Percentiles rank a stretch among this genome's conserved stretches.
phyloP scores from a whole-genome alignment of 2,329 filamentous ascomycete genomes.

The Aspergillus tubingensis region DNA sequence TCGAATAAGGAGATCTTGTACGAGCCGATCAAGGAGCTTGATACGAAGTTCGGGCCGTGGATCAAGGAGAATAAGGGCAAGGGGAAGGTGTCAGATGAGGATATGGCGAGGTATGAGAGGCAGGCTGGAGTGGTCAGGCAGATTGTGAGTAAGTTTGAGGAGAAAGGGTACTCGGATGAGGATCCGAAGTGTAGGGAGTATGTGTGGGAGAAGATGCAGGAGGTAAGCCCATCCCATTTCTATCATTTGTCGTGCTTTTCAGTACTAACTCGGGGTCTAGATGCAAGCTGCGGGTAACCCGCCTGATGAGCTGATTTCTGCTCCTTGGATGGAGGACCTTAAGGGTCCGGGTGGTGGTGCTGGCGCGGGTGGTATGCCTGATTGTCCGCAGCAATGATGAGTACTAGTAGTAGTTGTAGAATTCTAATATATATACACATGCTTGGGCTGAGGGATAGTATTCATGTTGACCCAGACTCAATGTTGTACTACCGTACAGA shows the following conservation, averaged over 20 bases:
- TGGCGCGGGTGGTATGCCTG: constrained; percentile 58
- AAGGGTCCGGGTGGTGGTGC: constrained; percentile 68
- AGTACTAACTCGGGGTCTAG: constrained; percentile 50
- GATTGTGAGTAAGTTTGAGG: constrained; percentile 88
- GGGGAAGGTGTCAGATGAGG: constrained; percentile 62
- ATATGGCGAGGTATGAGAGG: constrained; percentile 76
- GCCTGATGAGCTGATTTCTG: constrained; percentile 76
- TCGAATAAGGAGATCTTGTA: constrained; percentile 98
- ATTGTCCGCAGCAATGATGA: constrained; percentile 62
- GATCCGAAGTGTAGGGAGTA: constrained; percentile 82
- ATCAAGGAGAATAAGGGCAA: constrained; percentile 72
- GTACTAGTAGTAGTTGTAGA: too few species aligned
- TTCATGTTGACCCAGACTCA: too few species aligned
- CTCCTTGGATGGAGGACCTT: constrained; percentile 68
- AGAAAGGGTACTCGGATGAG: constrained; percentile 75
- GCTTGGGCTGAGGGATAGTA: too few species aligned
- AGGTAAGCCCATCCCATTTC: constrained; percentile 59
- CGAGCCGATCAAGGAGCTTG: constrained; percentile 96
- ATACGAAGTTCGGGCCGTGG: constrained; percentile 91
- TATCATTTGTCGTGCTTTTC: neutral
- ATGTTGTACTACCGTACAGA: too few species aligned
- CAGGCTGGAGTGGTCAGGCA: constrained; percentile 79
- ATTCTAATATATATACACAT: too few species aligned
- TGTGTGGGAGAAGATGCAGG: constrained; percentile 97
- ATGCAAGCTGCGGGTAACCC: constrained; percentile 97